These are phyloP conservation scores for Mortierella sp. DNA, from an alignment of 371 early-diverging fungal species.

Conservation along the genomic window DNA sequence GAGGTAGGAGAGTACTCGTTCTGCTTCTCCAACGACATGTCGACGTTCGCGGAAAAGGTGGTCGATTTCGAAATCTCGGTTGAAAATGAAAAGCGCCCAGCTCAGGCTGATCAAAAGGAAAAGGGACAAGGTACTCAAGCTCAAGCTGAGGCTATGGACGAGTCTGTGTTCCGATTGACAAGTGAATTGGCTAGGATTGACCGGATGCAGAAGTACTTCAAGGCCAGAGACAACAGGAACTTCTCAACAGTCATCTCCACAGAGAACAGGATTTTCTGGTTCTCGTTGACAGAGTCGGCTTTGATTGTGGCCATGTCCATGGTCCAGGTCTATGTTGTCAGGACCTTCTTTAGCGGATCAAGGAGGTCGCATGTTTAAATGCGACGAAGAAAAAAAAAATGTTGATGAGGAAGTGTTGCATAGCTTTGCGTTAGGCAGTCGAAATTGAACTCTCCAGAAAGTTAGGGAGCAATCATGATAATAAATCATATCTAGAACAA, in stretches of 20 bases:
- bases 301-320: conserved; percentile 85
- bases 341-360: conserved; percentile 76
- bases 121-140: conserved; percentile 56
- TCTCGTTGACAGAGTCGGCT: conserved; percentile 79
- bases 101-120: conserved; percentile 55
- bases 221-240: conserved; percentile 92
- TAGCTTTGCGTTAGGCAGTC: no score
- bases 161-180: conserved; percentile 67
- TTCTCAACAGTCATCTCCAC: conserved; percentile 87
- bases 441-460: no score
- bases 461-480: no score
- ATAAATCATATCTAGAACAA: no score
- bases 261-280: conserved; percentile 90
- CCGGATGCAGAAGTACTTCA: conserved; percentile 87
- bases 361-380: conserved; percentile 58
- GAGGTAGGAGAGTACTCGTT: conserved; percentile 89
- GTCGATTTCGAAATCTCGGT: conserved; percentile 93
- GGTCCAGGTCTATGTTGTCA: conserved; percentile 89
- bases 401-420: neutral
- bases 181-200: conserved; percentile 71
- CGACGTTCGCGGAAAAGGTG: conserved; percentile 90
- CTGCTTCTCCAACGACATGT: conserved; percentile 93
- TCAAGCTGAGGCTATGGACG: conserved; percentile 78
- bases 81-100: conserved; percentile 78
- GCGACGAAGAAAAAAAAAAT: neutral